phyloP scores from a whole-genome alignment of 2,329 filamentous ascomycete species.

The Talaromyces funiculosus region DNA sequence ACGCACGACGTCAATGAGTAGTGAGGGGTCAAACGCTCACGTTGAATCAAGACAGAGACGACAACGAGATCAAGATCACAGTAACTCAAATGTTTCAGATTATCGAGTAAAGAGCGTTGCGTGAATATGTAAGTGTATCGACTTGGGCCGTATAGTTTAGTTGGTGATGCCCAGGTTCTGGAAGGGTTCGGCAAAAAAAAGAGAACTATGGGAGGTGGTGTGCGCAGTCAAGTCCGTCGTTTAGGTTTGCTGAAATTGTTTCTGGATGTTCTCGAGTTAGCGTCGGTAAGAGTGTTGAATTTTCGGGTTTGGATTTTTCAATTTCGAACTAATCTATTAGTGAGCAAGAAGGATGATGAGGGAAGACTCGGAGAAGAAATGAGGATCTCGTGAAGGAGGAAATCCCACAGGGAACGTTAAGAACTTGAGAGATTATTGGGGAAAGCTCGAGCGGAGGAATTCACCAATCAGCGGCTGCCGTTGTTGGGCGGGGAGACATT shows the following conservation, averaged over 20 bases:
- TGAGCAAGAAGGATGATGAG: constrained; percentile 1
- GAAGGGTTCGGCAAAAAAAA: constrained; percentile 4
- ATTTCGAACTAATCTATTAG: not conserved
- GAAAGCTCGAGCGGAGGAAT: not conserved
- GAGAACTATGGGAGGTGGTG: not conserved
- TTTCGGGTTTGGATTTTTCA: not conserved
- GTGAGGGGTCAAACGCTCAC: constrained; percentile 2
- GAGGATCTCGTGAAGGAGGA: not conserved
- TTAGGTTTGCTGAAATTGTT: not conserved
- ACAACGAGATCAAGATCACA: not conserved
- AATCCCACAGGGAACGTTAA: constrained; percentile 1
- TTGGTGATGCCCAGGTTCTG: not conserved
- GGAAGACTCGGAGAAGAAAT: not conserved
- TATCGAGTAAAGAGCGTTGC: not conserved
- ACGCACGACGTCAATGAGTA: not conserved
- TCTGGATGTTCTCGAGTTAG: not conserved
- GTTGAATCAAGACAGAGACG: not conserved
- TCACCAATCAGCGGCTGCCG: constrained; percentile 6
- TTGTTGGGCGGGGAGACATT: not conserved
- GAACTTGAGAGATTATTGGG: not conserved
- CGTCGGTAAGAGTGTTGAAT: not conserved
- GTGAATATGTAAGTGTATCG: not conserved
- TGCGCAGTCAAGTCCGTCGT: not conserved
- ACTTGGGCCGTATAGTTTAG: not conserved
- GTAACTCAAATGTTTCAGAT: not conserved